These are phyloP conservation scores for Quercus gilva DNA, from an alignment of 306 rosid genomes.

Conservation along the genomic window DNA sequence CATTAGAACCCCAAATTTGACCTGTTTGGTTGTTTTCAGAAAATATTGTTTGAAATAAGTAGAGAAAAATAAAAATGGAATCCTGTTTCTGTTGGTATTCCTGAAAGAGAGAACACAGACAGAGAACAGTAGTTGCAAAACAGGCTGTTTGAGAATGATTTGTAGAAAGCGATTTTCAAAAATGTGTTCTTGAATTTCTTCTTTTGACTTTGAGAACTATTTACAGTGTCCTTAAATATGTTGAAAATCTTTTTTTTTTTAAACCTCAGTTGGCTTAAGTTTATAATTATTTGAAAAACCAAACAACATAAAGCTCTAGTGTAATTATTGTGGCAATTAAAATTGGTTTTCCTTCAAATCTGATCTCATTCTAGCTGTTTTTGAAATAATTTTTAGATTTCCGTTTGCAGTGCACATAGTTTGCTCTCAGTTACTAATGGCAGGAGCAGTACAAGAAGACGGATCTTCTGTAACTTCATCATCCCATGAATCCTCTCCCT, in stretches of 20 bases:
- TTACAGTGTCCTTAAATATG: no score
- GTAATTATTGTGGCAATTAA: no score
- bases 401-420: neutral
- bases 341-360: neutral
- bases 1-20: neutral
- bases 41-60: neutral
- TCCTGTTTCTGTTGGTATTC: no score
- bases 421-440: neutral
- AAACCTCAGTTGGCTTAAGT: neutral
- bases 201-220: no score
- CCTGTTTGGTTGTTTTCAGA: neutral
- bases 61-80: no score
- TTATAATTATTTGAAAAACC: neutral
- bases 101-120: no score
- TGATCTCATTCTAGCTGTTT: slow-evolving; percentile 1
- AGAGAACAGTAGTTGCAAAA: no score
- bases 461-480: slow-evolving; percentile 48
- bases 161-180: no score
- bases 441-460: slow-evolving; percentile 41
- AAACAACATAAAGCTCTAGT: neutral
- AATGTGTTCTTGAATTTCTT: no score
- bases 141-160: no score
- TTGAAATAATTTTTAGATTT: neutral
- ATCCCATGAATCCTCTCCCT: slow-evolving; percentile 29
- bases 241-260: no score